Base-by-base conservation (phyloP, 192 early-diverging fungal species). In the Cladochytrium replicatum region DNA sequence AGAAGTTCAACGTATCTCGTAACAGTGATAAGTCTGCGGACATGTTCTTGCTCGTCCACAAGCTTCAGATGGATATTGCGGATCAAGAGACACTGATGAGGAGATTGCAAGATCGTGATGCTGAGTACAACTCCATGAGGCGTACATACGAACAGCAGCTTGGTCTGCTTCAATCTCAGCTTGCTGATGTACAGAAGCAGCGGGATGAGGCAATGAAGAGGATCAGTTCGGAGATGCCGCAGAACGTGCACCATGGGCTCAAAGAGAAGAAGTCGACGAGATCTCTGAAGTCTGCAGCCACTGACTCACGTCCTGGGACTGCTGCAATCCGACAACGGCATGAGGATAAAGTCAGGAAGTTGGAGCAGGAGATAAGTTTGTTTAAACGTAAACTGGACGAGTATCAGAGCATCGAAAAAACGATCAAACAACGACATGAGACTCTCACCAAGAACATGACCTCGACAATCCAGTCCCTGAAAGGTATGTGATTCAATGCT, bases 141-240 rank as follows among this genome's bases (percentile, higher is more conserved):
- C 48, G 40, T 4, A 62, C 67, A 5, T 90, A 85, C 50, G 87
- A 90, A 52, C 67, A 76, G n/a, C 82, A 84, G 50, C 59, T 90
- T 29, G 43, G 41, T 6, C 44, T 57, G 13, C 66, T 88, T 45
- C 78, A 88, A 43, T 48, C 65, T 7, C 70, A 75, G 37, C 54
- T 90, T n/a, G 32, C 41, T 15, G 55, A 58, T 8, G 54, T 78
- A 17, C 68, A 78, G 51, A 46, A 57, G 29, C 79, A 86, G 58
- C 63, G 84, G 6, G 81, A 90, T 30, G 34, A 59, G 43, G 86
- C 85, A 0, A 43, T 86, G 22, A 67, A 74, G 43, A 62, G 71
- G 30, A 72, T 81, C n/a, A n/a, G n/a, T n/a, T n/a, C 55, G 48
- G 56, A 43, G 47, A 62, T 56, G 42, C 43, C 27, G 29, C 48